phyloP scores from a whole-genome alignment of 2,329 filamentous ascomycete genomes.

The Aspergillus sp. region DNA sequence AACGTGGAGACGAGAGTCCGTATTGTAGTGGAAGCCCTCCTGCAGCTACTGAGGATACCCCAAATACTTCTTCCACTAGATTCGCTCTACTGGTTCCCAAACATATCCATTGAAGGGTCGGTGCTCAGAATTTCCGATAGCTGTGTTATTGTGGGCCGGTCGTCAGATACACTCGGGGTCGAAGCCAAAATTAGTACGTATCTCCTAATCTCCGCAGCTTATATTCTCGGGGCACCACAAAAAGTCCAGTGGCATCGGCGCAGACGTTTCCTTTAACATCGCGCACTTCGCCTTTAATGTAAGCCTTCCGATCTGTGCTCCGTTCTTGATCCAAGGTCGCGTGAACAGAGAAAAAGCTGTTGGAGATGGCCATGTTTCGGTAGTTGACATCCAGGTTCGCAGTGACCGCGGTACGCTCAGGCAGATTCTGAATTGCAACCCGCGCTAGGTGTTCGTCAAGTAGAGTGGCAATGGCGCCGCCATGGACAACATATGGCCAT shows the following conservation, averaged over 20 bases:
- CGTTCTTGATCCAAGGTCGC: constrained; percentile 43
- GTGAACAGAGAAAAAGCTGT: constrained; percentile 63
- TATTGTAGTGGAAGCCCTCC: neutral
- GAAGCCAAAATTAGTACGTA: constrained; percentile 32
- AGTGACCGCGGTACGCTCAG: constrained; percentile 54
- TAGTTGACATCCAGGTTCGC: constrained; percentile 63
- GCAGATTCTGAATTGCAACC: constrained; percentile 54
- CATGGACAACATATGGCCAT: constrained; percentile 72
- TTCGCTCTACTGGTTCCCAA: neutral
- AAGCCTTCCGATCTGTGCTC: constrained; percentile 41
- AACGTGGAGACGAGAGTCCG: constrained; percentile 1
- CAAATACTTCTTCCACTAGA: neutral
- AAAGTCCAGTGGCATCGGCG: constrained; percentile 59
- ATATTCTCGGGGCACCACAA: constrained; percentile 57
- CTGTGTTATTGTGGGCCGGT: neutral
- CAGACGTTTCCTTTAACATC: constrained; percentile 53
- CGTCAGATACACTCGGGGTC: neutral
- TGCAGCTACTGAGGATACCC: neutral
- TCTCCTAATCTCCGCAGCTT: constrained; percentile 42
- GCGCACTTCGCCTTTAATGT: constrained; percentile 35
- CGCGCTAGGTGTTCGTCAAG: constrained; percentile 70
- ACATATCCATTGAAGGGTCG: neutral
- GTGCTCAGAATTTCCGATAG: neutral
- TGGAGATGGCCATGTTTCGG: constrained; percentile 58
- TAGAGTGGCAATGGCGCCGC: constrained; percentile 67